Evolutionary conservation across 768 basidiomycete genomes (phyloP).

Genomic region (Russula sp.): DNA sequence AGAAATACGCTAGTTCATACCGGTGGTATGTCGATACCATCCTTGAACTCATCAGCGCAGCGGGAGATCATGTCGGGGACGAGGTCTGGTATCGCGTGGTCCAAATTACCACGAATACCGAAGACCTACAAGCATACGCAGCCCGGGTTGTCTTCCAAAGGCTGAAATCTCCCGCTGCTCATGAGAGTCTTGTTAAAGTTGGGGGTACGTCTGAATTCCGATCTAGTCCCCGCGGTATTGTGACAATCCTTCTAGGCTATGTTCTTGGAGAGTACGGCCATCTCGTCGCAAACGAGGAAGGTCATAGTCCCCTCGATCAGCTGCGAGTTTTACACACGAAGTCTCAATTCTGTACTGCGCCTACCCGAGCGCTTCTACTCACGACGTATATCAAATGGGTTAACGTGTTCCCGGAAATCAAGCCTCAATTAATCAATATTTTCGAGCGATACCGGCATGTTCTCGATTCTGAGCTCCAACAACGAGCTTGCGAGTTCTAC

Average conservation of each 20-base stretch:
- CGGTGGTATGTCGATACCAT: constrained; percentile 99
- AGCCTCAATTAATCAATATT: constrained; percentile 86
- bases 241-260: constrained; percentile 58
- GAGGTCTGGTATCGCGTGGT: constrained; percentile 99
- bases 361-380: constrained; percentile 87
- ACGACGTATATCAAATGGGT: constrained; percentile 99
- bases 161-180: constrained; percentile 77
- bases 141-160: constrained; percentile 90
- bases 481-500: constrained; percentile 97
- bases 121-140: constrained; percentile 95
- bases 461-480: constrained; percentile 94
- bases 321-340: constrained; percentile 92
- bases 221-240: background rate
- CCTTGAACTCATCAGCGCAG: constrained; percentile 90
- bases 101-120: constrained; percentile 97
- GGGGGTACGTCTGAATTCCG: constrained; percentile 59
- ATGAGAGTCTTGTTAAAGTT: constrained; percentile 94
- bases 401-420: constrained; percentile 99
- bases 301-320: constrained; percentile 92
- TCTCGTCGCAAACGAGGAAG: constrained; percentile 90
- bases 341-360: constrained; percentile 88
- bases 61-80: constrained; percentile 98
- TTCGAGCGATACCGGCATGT: constrained; percentile 98
- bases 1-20: constrained; percentile 95
- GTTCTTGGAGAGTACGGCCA: constrained; percentile 98